These are phyloP conservation scores for Xylaria sp. DNA, from an alignment of 2,329 filamentous ascomycete genomes.

Conservation along the genomic window DNA sequence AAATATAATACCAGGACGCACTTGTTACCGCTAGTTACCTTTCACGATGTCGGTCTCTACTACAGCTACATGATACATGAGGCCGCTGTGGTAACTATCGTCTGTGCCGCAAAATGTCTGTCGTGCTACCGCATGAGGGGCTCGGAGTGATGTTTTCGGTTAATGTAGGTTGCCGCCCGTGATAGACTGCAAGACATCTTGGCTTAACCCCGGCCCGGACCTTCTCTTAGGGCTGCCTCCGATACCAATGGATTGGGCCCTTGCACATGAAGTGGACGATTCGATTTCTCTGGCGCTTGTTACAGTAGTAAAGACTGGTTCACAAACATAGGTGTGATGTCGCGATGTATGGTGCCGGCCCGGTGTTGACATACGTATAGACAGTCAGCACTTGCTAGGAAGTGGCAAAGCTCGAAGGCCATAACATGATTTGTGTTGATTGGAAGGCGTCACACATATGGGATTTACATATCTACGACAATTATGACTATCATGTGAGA, in stretches of 20 bases:
- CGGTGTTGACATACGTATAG: background rate
- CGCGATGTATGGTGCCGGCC: background rate
- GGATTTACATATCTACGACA: background rate
- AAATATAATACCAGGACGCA: background rate
- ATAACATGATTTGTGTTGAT: background rate
- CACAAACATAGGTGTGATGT: background rate
- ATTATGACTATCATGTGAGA: background rate
- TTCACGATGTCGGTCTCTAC: background rate
- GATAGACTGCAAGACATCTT: background rate
- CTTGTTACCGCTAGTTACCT: background rate
- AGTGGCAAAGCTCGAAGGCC: background rate
- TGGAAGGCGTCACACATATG: background rate
- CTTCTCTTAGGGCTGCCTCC: conserved; percentile 12
- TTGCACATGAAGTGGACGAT: background rate
- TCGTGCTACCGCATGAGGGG: background rate
- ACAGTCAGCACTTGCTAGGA: conserved; percentile 9
- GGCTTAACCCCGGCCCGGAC: conserved; percentile 15
- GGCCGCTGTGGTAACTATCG: background rate
- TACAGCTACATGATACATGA: background rate
- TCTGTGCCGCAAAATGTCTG: background rate
- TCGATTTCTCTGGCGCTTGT: background rate
- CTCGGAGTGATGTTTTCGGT: background rate
- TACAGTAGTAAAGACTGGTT: background rate
- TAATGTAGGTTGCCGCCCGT: conserved; percentile 1
- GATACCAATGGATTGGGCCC: background rate